Percentiles rank a stretch among this genome's conserved stretches.
These are phyloP conservation scores for Cladorrhinum sp. DNA, from an alignment of 2,329 filamentous ascomycete genomes.

Conservation along the genomic window DNA sequence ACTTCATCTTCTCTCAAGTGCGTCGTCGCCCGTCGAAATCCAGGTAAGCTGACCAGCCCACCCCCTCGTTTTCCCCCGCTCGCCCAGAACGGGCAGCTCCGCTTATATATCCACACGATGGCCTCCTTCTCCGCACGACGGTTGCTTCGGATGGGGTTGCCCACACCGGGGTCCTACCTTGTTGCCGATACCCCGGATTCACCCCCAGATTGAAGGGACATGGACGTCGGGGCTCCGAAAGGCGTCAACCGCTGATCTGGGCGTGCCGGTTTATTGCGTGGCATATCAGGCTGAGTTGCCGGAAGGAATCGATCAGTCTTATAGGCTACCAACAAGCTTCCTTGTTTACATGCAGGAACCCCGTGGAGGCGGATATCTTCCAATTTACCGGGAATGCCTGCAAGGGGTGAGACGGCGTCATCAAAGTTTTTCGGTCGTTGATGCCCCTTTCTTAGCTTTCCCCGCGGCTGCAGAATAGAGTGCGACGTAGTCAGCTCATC, in stretches of 20 bases:
- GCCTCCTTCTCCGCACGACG: constrained; percentile 7
- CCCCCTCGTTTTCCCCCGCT: background rate
- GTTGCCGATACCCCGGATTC: constrained; percentile 22
- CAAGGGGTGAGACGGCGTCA: background rate
- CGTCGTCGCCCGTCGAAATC: background rate
- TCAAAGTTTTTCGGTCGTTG: background rate
- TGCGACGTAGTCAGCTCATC: no score
- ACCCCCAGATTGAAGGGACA: constrained; percentile 19
- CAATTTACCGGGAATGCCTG: constrained; percentile 5
- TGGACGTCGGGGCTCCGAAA: constrained; percentile 15
- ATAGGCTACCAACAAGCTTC: constrained; percentile 8
- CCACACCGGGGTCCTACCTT: constrained; percentile 7
- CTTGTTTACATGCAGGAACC: constrained; percentile 21
- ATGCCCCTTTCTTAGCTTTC: constrained; percentile 1
- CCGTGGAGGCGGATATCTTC: constrained; percentile 5
- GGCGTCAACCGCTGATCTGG: constrained; percentile 6
- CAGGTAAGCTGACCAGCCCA: background rate
- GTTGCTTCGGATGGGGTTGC: background rate
- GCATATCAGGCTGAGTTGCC: constrained; percentile 23
- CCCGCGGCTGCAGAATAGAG: no score
- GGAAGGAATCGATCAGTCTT: constrained; percentile 14
- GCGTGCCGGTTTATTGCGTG: constrained; percentile 12
- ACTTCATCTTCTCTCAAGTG: constrained; percentile 23
- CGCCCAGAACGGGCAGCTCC: background rate
- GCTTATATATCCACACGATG: constrained; percentile 9